These are phyloP conservation scores for Nemania abortiva DNA, from an alignment of 2,329 filamentous ascomycete species.

Conservation along the genomic window DNA sequence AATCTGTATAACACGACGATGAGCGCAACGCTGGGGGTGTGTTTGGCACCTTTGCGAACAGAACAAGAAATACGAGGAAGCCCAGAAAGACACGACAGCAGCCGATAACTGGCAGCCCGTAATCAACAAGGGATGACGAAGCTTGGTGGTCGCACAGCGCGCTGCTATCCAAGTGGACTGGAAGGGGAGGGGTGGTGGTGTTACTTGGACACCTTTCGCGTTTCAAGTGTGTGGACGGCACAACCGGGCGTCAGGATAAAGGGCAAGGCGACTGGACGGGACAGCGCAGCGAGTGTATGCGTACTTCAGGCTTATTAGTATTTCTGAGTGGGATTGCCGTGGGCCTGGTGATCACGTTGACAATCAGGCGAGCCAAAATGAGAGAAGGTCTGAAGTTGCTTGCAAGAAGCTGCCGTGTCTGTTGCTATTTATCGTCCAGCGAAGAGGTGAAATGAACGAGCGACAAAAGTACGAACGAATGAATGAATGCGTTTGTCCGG, in stretches of 20 bases:
- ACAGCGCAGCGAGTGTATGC: conserved; percentile 2
- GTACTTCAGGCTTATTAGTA: conserved; percentile 40
- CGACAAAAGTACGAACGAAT: conserved; percentile 13
- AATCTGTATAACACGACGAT: neutral
- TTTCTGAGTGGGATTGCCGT: conserved; percentile 45
- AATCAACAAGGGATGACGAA: conserved; percentile 38
- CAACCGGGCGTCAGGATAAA: conserved; percentile 42
- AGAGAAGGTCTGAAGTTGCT: conserved; percentile 28
- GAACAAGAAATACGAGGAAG: neutral
- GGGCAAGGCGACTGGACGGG: conserved; percentile 44
- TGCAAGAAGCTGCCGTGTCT: conserved; percentile 30
- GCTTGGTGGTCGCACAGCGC: conserved; percentile 44
- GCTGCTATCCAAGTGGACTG: conserved; percentile 43
- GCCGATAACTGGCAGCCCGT: conserved; percentile 28
- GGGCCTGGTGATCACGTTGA: conserved; percentile 52
- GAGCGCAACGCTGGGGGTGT: neutral
- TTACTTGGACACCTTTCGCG: conserved; percentile 50
- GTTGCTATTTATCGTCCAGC: conserved; percentile 16
- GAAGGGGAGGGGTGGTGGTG: conserved; percentile 41
- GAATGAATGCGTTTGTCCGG: conserved; percentile 21
- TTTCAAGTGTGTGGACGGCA: conserved; percentile 54
- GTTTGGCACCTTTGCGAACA: conserved; percentile 1
- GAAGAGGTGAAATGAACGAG: conserved; percentile 42
- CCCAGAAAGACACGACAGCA: neutral
- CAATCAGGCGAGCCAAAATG: conserved; percentile 51